A percentile compares a stretch with the other conserved stretches of the same genome.
phyloP scores from a whole-genome alignment of 352 stramenopile genomes.

The Thalassiosira livingstoniorum region DNA sequence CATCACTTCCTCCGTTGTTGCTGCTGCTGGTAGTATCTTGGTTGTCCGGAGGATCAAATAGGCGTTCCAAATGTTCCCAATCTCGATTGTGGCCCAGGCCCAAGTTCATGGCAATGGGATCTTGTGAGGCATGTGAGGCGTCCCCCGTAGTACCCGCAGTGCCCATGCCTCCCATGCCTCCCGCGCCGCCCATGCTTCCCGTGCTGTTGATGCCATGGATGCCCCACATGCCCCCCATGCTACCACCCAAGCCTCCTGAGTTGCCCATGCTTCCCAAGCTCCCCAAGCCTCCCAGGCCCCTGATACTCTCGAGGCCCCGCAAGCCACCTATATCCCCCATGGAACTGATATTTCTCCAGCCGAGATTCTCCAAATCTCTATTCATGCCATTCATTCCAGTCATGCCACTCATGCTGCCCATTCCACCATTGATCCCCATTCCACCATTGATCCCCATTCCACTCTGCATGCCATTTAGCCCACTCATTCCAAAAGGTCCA shows the following conservation, averaged over 20 bases:
- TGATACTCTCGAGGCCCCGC: neutral
- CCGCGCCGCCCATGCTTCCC: too few relatives aligned
- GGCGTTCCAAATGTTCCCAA: constrained; percentile 38
- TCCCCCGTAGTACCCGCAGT: too few relatives aligned
- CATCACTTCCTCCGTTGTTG: neutral
- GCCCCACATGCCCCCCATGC: too few relatives aligned
- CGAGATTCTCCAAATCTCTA: neutral
- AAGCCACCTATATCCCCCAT: neutral
- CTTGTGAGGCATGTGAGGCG: too few relatives aligned
- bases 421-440: neutral
- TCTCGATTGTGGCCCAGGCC: constrained; percentile 10
- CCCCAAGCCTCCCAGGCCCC: neutral
- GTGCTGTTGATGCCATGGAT: too few relatives aligned
- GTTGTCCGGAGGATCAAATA: constrained; percentile 15
- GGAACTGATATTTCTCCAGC: neutral
- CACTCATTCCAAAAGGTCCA: neutral
- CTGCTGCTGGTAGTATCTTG: neutral
- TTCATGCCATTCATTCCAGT: neutral
- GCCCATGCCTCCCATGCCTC: too few relatives aligned
- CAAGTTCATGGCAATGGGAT: constrained; percentile 12
- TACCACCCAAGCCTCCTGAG: neutral
- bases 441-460: neutral
- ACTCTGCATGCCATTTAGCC: too few relatives aligned
- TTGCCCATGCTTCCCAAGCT: neutral
- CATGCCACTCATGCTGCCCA: neutral